phyloP scores from a whole-genome alignment of 2,329 filamentous ascomycete species.

The Podosphaera xanthii region DNA sequence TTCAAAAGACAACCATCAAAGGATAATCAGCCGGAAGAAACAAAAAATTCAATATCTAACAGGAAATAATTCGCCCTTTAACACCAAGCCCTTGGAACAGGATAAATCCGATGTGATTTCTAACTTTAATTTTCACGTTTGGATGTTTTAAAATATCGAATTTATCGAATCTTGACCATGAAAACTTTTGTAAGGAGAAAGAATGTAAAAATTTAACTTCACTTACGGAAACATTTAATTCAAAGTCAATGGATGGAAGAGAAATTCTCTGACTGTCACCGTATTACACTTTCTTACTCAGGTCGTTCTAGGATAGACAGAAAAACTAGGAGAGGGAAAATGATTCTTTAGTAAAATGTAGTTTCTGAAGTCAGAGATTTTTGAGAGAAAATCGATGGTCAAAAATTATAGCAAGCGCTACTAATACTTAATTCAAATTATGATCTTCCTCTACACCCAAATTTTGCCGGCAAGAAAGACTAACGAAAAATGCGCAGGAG shows the following conservation, averaged over 20 bases:
- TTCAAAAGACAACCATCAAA: no score
- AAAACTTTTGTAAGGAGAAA: no score
- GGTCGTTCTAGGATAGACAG: background rate
- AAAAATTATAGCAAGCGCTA: background rate
- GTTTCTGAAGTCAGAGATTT: background rate
- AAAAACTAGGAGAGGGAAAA: background rate
- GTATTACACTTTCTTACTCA: background rate
- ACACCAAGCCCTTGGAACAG: no score
- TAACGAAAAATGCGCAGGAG: conserved; percentile 33
- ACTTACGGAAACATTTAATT: background rate
- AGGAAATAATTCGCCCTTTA: no score
- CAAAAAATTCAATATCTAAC: no score
- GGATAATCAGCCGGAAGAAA: no score
- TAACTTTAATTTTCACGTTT: no score
- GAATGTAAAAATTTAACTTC: background rate
- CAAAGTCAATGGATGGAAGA: background rate
- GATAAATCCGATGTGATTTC: no score
- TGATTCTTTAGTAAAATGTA: background rate
- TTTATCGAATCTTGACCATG: no score
- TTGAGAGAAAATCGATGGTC: background rate
- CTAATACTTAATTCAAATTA: no score
- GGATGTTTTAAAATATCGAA: no score
- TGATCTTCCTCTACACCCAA: background rate
- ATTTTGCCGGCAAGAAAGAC: background rate
- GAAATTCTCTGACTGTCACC: background rate